Base-by-base conservation (phyloP, 2,329 filamentous ascomycete genomes). In the Elsinoe perseae region DNA sequence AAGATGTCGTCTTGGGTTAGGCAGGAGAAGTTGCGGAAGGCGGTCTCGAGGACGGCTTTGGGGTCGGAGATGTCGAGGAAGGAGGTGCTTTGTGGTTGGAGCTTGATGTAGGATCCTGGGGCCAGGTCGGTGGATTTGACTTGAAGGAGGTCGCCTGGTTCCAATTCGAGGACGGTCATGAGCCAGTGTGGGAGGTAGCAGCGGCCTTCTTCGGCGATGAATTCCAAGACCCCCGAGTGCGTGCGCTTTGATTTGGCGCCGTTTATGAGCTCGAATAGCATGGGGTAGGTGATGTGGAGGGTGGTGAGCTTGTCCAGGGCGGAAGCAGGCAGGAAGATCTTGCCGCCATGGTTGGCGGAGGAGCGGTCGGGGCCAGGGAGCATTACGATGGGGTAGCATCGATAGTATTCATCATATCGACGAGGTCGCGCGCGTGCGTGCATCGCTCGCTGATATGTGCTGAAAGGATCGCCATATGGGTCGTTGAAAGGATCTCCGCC, bases 1-100 rank as follows among this genome's bases (percentile, higher is more conserved):
- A 98, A 98, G 42, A 95, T 79, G 67, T 98, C 93, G 61, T 90
- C 91, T 67, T 91, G 89, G 2, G 91, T 95, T 14, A 97, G 79
- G 52, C 92, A 92, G 14, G 91, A 89, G 73, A 97, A 98, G 72
- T 95, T 95, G 42, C 92, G 85, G 73, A 98, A 96, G 0, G 90
- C 92, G 65, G 93, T 93, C 73, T 98, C 93, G 27, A 98, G 83
- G 10, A 98, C 93, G 38, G 93, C 93, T 73, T 95, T 96, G 20
- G 93, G 93, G 66, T 98, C 93, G 65, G 87, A 92, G 68, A 98
- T 97, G 44, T 97, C 92, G 61, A 98, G 86, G 73, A 98, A 98
- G 64, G 86, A 87, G 54, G 87, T 84, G 20, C 89, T 91, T 73
- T 98, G 93, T 0, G 93, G 89, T 74, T 98, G 92, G 7, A 98